Conservation (phyloP, 192 early-diverging fungal species). For the Globomyces pollinis-pini region DNA sequence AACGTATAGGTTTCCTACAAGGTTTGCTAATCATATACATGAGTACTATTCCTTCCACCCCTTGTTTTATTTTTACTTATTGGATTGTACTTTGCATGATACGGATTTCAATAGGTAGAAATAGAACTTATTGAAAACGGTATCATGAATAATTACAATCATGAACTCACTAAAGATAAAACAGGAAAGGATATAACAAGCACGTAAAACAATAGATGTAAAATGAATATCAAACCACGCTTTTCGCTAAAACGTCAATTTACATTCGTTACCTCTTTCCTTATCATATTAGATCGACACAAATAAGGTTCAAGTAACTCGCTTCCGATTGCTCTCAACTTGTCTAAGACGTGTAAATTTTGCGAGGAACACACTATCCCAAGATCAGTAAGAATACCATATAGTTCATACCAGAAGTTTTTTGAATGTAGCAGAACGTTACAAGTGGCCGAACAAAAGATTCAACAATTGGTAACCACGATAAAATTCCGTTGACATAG, state of each 20-base stretch:
- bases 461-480: slow-evolving; percentile 10
- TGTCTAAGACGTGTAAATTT: not conserved
- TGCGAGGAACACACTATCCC: not conserved
- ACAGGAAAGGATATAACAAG: not conserved
- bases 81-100: too few relatives aligned
- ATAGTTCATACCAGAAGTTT: not conserved
- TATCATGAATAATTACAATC: too few relatives aligned
- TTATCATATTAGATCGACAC: not conserved
- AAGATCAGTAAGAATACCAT: not conserved
- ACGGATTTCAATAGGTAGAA: too few relatives aligned
- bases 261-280: too few relatives aligned
- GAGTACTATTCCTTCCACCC: too few relatives aligned
- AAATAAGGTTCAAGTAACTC: slow-evolving; percentile 8
- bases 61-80: too few relatives aligned
- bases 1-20: too few relatives aligned
- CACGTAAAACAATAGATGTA: not conserved
- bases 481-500: too few relatives aligned
- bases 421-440: not conserved
- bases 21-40: too few relatives aligned
- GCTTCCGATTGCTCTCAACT: not conserved
- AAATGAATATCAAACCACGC: not conserved
- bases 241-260: slow-evolving; percentile 3
- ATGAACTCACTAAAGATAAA: too few relatives aligned
- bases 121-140: too few relatives aligned
- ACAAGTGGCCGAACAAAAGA: not conserved